These are phyloP conservation scores for Didymosphaeria variabile DNA, from an alignment of 2,329 filamentous ascomycete genomes.

Conservation along the genomic window DNA sequence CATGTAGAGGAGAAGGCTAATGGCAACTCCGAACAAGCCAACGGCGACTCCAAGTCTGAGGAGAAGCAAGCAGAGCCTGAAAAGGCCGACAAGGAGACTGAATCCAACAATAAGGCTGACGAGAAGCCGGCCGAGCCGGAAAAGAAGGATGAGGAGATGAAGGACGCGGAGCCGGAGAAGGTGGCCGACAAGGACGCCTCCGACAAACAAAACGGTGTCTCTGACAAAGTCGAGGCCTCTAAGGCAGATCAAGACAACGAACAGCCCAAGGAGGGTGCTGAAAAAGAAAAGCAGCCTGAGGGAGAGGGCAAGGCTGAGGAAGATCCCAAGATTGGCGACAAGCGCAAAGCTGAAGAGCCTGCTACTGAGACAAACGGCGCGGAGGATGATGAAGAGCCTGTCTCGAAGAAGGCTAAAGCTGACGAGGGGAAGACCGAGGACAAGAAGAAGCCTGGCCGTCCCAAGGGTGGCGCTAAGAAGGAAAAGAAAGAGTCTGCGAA, in stretches of 20 bases:
- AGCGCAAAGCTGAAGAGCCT: conserved; percentile 43
- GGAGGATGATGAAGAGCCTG: conserved; percentile 35
- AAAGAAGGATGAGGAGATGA: conserved; percentile 50
- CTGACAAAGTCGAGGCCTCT: conserved; percentile 29
- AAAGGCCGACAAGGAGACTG: conserved; percentile 39
- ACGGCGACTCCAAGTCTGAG: conserved; percentile 48
- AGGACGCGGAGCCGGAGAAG: conserved; percentile 40
- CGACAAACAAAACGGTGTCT: conserved; percentile 33
- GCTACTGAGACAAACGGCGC: conserved; percentile 33
- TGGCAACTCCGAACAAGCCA: conserved; percentile 43
- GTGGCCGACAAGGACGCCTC: conserved; percentile 32
- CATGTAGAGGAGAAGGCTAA: conserved; percentile 60
- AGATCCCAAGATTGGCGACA: conserved; percentile 46
- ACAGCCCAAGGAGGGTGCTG: conserved; percentile 37
- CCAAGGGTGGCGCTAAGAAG: conserved; percentile 52
- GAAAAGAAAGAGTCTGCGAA: conserved; percentile 52
- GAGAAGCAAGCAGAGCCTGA: conserved; percentile 38
- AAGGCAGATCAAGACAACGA: conserved; percentile 39
- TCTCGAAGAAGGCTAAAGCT: conserved; percentile 44
- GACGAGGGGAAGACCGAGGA: conserved; percentile 38
- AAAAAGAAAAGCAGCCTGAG: conserved; percentile 38
- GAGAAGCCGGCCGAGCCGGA: conserved; percentile 39
- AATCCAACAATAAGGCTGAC: conserved; percentile 31
- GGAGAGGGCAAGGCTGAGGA: conserved; percentile 40
- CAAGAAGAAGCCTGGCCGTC: conserved; percentile 49